phyloP scores from a whole-genome alignment of 2,329 filamentous ascomycete genomes.

The Ophiocordyceps camponoti-floridani region DNA sequence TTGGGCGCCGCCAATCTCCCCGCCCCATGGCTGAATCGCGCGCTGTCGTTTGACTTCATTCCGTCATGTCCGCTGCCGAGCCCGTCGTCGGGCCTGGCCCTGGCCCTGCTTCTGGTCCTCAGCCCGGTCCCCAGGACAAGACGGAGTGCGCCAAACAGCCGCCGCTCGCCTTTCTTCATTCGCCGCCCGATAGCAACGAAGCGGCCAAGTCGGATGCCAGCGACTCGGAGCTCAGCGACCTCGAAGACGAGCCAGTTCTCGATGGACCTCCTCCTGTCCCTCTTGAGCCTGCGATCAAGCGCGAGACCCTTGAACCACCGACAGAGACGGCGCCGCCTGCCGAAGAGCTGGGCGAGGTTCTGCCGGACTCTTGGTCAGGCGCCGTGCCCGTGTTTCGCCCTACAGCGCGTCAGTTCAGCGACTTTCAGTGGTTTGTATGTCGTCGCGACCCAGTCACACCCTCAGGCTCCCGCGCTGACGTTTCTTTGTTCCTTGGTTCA shows the following conservation, averaged over 20 bases:
- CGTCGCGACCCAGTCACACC: background rate
- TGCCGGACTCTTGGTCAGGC: conserved; percentile 80
- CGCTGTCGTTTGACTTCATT: conserved; percentile 15
- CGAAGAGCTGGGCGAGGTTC: conserved; percentile 58
- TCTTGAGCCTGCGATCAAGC: background rate
- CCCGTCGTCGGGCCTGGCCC: conserved; percentile 1
- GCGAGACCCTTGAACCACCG: conserved; percentile 5
- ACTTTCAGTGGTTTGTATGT: conserved; percentile 79
- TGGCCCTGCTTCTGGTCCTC: conserved; percentile 7
- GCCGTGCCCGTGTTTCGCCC: conserved; percentile 89
- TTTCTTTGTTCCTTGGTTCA: conserved; percentile 10
- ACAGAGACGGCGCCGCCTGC: conserved; percentile 18
- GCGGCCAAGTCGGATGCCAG: conserved; percentile 39
- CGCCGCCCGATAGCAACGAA: conserved; percentile 46
- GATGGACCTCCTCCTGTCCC: conserved; percentile 12
- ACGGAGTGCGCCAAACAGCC: conserved; percentile 17
- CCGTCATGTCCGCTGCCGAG: conserved; percentile 29
- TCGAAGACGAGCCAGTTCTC: conserved; percentile 34
- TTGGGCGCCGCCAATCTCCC: conserved; percentile 2
- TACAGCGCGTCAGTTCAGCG: conserved; percentile 84
- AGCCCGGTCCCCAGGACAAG: conserved; percentile 10
- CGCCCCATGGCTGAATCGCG: conserved; percentile 17
- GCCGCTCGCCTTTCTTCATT: conserved; percentile 34
- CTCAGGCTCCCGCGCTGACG: conserved; percentile 5
- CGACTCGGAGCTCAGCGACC: conserved; percentile 49